These are phyloP conservation scores for Seiridium cupressi DNA, from an alignment of 2,329 filamentous ascomycete genomes.

Conservation along the genomic window DNA sequence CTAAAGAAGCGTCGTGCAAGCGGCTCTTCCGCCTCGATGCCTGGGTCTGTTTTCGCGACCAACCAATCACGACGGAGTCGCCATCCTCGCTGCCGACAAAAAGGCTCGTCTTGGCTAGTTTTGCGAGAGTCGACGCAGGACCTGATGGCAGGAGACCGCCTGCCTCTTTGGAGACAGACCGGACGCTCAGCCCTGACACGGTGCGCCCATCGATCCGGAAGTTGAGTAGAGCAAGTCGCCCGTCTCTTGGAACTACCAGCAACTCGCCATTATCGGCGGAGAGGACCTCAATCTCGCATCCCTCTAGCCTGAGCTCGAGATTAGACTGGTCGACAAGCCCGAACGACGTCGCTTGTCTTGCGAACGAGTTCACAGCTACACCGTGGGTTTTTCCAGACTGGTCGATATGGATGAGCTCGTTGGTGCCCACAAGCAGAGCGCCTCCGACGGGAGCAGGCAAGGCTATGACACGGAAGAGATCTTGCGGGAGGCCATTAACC, in stretches of 20 bases:
- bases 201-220: constrained; percentile 90
- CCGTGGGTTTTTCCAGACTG: constrained; percentile 93
- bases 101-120: constrained; percentile 64
- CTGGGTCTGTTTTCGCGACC: constrained; percentile 65
- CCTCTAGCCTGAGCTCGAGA: constrained; percentile 76
- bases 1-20: constrained; percentile 51
- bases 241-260: constrained; percentile 76
- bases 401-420: constrained; percentile 92
- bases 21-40: constrained; percentile 63
- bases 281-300: constrained; percentile 73
- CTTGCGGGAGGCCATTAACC: constrained; percentile 80
- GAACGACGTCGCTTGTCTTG: constrained; percentile 79
- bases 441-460: constrained; percentile 86
- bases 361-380: constrained; percentile 88
- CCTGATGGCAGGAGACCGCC: constrained; percentile 63
- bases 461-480: constrained; percentile 79
- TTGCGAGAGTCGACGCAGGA: constrained; percentile 67
- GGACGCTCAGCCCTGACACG: constrained; percentile 81
- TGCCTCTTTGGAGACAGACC: constrained; percentile 58
- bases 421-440: constrained; percentile 79
- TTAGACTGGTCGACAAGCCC: constrained; percentile 83
- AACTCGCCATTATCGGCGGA: constrained; percentile 78
- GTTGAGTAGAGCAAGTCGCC: constrained; percentile 70
- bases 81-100: constrained; percentile 85
- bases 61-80: constrained; percentile 80